Percentiles rank a stretch among this genome's conserved stretches.
Conservation (phyloP, 108 stramenopile species). For the Skeletonema marinoi region DNA sequence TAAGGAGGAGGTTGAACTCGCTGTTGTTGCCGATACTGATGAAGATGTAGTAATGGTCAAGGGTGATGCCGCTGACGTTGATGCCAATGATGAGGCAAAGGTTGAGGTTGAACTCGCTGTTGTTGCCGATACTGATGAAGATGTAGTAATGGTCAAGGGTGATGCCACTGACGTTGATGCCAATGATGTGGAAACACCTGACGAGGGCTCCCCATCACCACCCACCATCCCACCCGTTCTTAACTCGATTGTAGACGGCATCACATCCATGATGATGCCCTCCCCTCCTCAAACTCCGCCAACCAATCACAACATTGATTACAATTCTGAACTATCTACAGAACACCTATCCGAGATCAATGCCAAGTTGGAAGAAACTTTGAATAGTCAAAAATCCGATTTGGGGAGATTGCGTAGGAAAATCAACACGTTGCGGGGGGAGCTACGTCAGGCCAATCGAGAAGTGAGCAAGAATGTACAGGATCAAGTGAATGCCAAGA, state of each 20-base stretch:
- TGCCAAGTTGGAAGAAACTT: conserved; percentile 11
- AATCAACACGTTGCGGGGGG: conserved; percentile 18
- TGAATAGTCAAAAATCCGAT: conserved; percentile 15
- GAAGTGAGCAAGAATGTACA: not conserved
- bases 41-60: not conserved
- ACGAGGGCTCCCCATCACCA: not conserved
- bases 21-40: not conserved
- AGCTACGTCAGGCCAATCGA: conserved; percentile 18
- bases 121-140: not conserved
- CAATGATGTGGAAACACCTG: not conserved
- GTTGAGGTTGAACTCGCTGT: not conserved
- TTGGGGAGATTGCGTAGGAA: conserved; percentile 23
- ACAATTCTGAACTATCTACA: conserved; percentile 2
- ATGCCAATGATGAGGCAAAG: not conserved
- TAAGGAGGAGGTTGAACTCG: not conserved
- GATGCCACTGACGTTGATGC: not conserved
- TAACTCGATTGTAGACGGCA: not conserved
- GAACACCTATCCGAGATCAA: conserved; percentile 26
- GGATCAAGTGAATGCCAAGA: conserved; percentile 12
- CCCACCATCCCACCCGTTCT: not conserved
- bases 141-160: not conserved
- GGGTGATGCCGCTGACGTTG: not conserved
- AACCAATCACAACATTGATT: not conserved
- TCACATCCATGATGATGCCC: not conserved
- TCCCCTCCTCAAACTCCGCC: not conserved